Conservation (phyloP, 2,329 filamentous ascomycete genomes). For the Teratosphaeria nubilosa region DNA sequence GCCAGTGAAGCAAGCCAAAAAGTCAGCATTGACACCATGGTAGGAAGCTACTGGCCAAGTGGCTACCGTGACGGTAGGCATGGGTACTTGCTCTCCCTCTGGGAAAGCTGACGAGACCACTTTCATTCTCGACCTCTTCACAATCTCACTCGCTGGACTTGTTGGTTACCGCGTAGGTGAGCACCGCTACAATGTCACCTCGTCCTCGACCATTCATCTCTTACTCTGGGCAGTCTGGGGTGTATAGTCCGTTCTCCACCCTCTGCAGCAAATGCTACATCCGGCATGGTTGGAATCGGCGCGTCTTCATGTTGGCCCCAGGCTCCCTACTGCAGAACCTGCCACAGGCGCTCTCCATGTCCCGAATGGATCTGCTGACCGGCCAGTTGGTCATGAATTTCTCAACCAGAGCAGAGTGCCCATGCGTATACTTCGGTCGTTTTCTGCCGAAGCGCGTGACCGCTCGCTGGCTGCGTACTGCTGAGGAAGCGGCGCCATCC, state of each 20-base stretch:
- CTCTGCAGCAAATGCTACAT: slow-evolving; percentile 85
- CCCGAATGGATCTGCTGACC: slow-evolving; percentile 57
- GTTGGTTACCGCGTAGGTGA: slow-evolving; percentile 84
- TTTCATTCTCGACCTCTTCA: slow-evolving; percentile 83
- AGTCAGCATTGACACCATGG: slow-evolving; percentile 66
- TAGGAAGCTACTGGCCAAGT: slow-evolving; percentile 72
- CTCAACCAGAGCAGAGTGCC: no score
- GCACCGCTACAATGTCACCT: slow-evolving; percentile 38
- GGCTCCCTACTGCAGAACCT: slow-evolving; percentile 68
- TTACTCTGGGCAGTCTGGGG: background rate
- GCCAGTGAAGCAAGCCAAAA: slow-evolving; percentile 44
- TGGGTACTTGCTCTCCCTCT: slow-evolving; percentile 58
- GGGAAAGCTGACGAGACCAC: slow-evolving; percentile 68
- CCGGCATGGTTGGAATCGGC: slow-evolving; percentile 77
- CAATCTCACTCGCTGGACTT: slow-evolving; percentile 70
- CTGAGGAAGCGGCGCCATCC: no score
- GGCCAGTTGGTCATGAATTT: slow-evolving; percentile 51
- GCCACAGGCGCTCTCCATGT: slow-evolving; percentile 47
- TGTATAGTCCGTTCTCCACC: slow-evolving; percentile 74
- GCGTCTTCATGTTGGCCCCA: slow-evolving; percentile 79
- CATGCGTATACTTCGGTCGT: no score
- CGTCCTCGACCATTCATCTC: background rate
- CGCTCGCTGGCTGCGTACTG: no score
- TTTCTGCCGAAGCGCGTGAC: no score
- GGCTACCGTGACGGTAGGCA: slow-evolving; percentile 57